A percentile compares a stretch with the other conserved stretches of the same genome.
Evolutionary conservation across 1,139 yeast genomes (phyloP).

Genomic region (Debaryomycetaceae sp.): DNA sequence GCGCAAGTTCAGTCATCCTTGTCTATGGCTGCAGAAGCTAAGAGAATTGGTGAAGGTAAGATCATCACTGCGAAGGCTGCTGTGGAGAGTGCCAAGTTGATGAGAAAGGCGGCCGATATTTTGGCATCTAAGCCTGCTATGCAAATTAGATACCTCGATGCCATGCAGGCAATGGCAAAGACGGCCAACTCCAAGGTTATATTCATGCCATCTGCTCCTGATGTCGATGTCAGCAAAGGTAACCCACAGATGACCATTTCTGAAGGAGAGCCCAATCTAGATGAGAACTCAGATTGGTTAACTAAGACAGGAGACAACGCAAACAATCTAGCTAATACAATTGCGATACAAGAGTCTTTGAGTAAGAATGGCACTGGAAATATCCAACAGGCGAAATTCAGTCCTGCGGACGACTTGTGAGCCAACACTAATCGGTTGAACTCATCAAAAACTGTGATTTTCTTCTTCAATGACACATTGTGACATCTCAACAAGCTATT

Average conservation of each 20-base stretch:
- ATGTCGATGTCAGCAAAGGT: slow-evolving; percentile 23
- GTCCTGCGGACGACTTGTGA: too few relatives aligned
- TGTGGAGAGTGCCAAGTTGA: slow-evolving; percentile 71
- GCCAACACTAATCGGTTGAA: too few relatives aligned
- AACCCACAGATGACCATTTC: slow-evolving; percentile 5
- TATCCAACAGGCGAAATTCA: background rate
- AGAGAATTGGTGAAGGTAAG: slow-evolving; percentile 74
- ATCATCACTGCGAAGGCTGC: slow-evolving; percentile 75
- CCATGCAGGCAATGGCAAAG: slow-evolving; percentile 74
- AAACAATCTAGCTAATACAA: slow-evolving; percentile 16
- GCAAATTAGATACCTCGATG: slow-evolving; percentile 78
- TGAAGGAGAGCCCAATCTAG: slow-evolving; percentile 10
- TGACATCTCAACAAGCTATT: too few relatives aligned
- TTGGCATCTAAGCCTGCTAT: slow-evolving; percentile 73
- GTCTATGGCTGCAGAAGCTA: slow-evolving; percentile 75
- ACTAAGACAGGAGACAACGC: slow-evolving; percentile 2
- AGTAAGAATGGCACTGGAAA: slow-evolving; percentile 5
- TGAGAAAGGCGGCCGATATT: slow-evolving; percentile 79
- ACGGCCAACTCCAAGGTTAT: slow-evolving; percentile 62
- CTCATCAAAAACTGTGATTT: too few relatives aligned
- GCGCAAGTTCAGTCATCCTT: slow-evolving; percentile 57
- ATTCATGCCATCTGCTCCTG: slow-evolving; percentile 62
- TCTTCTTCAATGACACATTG: too few relatives aligned
- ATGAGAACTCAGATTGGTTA: slow-evolving; percentile 21
- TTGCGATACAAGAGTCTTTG: slow-evolving; percentile 32